Conservation (phyloP, 306 rosid genomes). For the Cicer cuneatum region DNA sequence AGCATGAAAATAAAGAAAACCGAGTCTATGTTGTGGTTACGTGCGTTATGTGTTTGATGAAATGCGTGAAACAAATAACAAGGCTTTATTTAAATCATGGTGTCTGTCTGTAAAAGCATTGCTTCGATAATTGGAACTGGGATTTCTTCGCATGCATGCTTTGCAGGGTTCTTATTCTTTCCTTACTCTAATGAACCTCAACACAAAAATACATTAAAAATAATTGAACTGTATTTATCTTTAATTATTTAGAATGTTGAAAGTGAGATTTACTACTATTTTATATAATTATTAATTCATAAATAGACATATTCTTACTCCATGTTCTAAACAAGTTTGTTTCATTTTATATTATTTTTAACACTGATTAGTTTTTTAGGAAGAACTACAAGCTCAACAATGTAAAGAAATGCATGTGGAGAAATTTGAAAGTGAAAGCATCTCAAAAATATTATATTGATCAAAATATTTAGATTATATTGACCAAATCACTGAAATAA, state of each 20-base stretch:
- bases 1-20: not conserved
- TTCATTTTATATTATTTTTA: not conserved
- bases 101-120: slow-evolving; percentile 45
- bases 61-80: slow-evolving; percentile 45
- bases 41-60: slow-evolving; percentile 43
- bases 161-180: slow-evolving; percentile 52
- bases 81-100: slow-evolving; percentile 21
- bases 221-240: not conserved
- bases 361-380: not conserved
- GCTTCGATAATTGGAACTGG: slow-evolving; percentile 54
- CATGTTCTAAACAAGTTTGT: not conserved
- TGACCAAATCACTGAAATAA: too few species aligned
- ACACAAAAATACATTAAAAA: not conserved
- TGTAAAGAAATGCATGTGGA: too few species aligned
- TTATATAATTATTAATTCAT: not conserved
- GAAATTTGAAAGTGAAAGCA: too few species aligned
- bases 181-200: slow-evolving; percentile 34
- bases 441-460: too few species aligned
- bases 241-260: not conserved
- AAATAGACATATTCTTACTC: not conserved
- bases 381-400: too few species aligned
- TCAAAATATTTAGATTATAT: too few species aligned
- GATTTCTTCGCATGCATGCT: slow-evolving; percentile 49
- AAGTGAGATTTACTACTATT: not conserved
- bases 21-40: not conserved